These are phyloP conservation scores for Backusella tarrabulga DNA, from an alignment of 192 early-diverging fungal species.

Conservation along the genomic window DNA sequence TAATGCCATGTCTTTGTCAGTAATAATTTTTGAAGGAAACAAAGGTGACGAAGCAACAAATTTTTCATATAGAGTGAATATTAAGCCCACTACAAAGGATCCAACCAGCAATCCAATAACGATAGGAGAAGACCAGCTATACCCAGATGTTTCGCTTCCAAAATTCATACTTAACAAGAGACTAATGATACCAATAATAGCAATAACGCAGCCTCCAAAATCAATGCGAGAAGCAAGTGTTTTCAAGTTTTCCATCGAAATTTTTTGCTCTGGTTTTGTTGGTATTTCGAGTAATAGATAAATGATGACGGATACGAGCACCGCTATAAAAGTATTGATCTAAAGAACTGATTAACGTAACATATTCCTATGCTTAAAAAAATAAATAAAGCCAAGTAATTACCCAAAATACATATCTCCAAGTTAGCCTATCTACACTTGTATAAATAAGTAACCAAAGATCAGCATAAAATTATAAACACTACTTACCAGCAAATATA, in stretches of 20 bases:
- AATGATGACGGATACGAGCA: not conserved
- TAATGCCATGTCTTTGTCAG: not conserved
- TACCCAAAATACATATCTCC: not conserved
- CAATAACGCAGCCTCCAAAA: not conserved
- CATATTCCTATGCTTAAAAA: not conserved
- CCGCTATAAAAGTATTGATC: not conserved
- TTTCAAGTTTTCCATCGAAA: not conserved
- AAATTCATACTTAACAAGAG: not conserved
- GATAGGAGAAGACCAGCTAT: not conserved
- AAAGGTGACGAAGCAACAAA: not conserved
- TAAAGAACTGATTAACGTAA: not conserved
- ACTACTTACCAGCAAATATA: not conserved
- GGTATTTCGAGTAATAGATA: not conserved
- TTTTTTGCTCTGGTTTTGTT: not conserved
- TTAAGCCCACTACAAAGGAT: not conserved
- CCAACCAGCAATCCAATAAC: not conserved
- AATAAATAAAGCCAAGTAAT: not conserved
- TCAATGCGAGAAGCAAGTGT: not conserved
- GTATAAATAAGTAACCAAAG: not conserved
- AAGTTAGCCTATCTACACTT: not conserved
- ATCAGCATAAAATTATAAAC: not conserved
- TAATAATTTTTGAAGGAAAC: not conserved
- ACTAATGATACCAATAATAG: not conserved
- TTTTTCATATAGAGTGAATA: not conserved
- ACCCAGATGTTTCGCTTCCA: not conserved